Conservation (phyloP, 495 filamentous ascomycete species). For the Podospora sp. region DNA sequence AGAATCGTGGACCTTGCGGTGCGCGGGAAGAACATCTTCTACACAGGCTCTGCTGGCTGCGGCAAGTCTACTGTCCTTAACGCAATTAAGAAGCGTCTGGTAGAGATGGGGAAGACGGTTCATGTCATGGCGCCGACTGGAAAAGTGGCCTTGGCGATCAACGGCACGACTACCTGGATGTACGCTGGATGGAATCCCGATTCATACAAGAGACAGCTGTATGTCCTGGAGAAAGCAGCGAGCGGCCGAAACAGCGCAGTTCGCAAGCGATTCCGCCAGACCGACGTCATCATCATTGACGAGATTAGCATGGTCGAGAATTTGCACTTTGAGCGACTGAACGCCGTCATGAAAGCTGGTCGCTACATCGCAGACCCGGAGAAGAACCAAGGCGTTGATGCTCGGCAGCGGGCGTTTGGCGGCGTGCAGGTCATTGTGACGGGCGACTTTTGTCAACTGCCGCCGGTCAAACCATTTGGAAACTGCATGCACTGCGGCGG, state of each 20-base stretch:
- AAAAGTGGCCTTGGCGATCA: conserved; percentile 55
- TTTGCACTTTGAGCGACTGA: conserved; percentile 56
- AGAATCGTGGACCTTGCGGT: conserved; percentile 52
- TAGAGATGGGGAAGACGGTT: conserved; percentile 39
- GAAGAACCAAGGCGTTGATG: too few relatives aligned
- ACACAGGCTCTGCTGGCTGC: conserved; percentile 62
- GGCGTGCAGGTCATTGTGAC: conserved; percentile 93
- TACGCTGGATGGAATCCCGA: conserved; percentile 58
- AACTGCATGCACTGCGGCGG: conserved; percentile 74
- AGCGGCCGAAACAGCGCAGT: conserved; percentile 7
- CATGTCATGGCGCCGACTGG: conserved; percentile 60
- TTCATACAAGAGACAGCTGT: conserved; percentile 28
- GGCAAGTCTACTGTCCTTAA: conserved; percentile 63
- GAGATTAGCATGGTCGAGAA: conserved; percentile 59
- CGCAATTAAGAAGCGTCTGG: conserved; percentile 46
- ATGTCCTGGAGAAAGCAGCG: conserved; percentile 1
- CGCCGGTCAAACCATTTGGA: conserved; percentile 82
- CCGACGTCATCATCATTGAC: conserved; percentile 50
- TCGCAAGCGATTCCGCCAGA: conserved; percentile 36
- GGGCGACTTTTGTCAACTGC: conserved; percentile 95
- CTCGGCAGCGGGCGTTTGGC: conserved; percentile 66
- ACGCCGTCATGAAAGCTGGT: conserved; percentile 47
- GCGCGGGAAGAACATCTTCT: conserved; percentile 59
- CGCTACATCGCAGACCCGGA: conserved; percentile 32
- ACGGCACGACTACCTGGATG: conserved; percentile 56